Evolutionary conservation across 2,329 filamentous ascomycete genomes (phyloP).

Genomic region (Trichoderma sp.): DNA sequence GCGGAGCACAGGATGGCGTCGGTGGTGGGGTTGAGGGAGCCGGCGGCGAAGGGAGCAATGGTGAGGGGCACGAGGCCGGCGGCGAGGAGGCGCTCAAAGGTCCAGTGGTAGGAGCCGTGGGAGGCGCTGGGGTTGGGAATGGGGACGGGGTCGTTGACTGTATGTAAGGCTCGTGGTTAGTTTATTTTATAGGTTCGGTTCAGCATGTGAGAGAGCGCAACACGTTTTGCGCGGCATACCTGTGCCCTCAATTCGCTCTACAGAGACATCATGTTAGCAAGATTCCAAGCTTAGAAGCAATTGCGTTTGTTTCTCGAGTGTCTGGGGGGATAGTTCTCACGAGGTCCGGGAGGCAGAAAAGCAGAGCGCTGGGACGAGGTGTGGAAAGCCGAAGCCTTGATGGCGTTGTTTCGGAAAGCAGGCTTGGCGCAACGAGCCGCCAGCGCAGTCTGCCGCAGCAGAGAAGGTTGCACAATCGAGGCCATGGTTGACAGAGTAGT

Average conservation of each 20-base stretch:
- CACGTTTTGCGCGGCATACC: slow-evolving; percentile 49
- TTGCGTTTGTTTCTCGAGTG: neutral
- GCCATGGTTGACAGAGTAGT: slow-evolving; percentile 44
- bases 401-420: slow-evolving; percentile 37
- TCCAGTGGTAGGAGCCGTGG: slow-evolving; percentile 98
- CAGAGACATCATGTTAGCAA: slow-evolving; percentile 42
- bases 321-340: slow-evolving; percentile 52
- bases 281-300: neutral
- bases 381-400: slow-evolving; percentile 78
- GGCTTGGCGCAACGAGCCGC: slow-evolving; percentile 33
- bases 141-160: slow-evolving; percentile 83
- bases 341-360: slow-evolving; percentile 82
- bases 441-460: slow-evolving; percentile 54
- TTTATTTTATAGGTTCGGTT: neutral
- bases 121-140: slow-evolving; percentile 69
- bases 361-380: slow-evolving; percentile 72
- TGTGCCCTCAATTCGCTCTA: slow-evolving; percentile 73
- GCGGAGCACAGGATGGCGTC: slow-evolving; percentile 83
- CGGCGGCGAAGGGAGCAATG: slow-evolving; percentile 86
- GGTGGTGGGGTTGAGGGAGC: slow-evolving; percentile 82
- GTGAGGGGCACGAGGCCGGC: slow-evolving; percentile 81
- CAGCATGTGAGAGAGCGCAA: slow-evolving; percentile 10
- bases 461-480: slow-evolving; percentile 53
- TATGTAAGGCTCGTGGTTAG: slow-evolving; percentile 32
- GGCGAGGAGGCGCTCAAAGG: slow-evolving; percentile 84